These are phyloP conservation scores for Neurospora sp. DNA, from an alignment of 495 filamentous ascomycete genomes.

Conservation along the genomic window DNA sequence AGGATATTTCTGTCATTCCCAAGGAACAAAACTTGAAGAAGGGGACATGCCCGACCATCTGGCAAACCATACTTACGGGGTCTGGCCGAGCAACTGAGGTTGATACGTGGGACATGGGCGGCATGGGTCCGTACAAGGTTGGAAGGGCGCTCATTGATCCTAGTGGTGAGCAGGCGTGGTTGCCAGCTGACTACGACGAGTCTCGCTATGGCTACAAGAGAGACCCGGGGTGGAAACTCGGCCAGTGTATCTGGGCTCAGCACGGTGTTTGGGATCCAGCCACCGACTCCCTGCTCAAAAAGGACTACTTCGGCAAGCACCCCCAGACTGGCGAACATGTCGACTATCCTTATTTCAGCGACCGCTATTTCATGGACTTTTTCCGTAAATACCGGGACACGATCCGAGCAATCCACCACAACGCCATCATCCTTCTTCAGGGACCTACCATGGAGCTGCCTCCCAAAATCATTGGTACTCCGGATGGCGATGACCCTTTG, in stretches of 20 bases:
- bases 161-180: constrained; percentile 74
- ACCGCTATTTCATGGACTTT: constrained; percentile 78
- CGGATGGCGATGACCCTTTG: constrained; percentile 69
- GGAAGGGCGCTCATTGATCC: constrained; percentile 79
- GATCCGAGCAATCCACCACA: constrained; percentile 63
- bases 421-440: constrained; percentile 83
- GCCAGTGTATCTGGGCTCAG: constrained; percentile 92
- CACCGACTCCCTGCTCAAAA: constrained; percentile 64
- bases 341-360: constrained; percentile 76
- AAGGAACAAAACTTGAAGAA: constrained; percentile 84
- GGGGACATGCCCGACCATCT: constrained; percentile 87
- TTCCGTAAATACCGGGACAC: constrained; percentile 66
- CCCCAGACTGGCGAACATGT: constrained; percentile 59
- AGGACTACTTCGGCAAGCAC: constrained; percentile 79
- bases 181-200: constrained; percentile 72
- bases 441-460: constrained; percentile 88
- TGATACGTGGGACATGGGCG: constrained; percentile 86
- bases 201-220: constrained; percentile 82
- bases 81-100: constrained; percentile 84
- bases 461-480: constrained; percentile 74
- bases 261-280: constrained; percentile 90
- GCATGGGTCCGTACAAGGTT: constrained; percentile 82
- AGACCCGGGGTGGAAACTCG: constrained; percentile 80
- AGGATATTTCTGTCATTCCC: constrained; percentile 74
- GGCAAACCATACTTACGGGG: constrained; percentile 85